Evolutionary conservation across 2,329 filamentous ascomycete species (phyloP), one percentile per base, ranked within the genome.

Genomic region (Aspergillus caelatus): DNA sequence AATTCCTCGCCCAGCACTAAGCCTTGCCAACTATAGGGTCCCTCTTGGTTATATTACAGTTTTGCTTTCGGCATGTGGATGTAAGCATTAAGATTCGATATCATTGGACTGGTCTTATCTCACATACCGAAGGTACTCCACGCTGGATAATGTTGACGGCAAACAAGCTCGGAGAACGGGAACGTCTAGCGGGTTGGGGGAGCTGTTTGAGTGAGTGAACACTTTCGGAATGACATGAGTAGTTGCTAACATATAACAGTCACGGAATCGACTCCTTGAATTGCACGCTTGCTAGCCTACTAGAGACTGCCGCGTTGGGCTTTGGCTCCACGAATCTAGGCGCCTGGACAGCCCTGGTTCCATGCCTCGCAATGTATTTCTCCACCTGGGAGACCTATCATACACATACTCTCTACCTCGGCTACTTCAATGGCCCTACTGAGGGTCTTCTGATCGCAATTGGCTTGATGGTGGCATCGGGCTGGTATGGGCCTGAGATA

Each of bases 331-430:
- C 91, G 21, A 89, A 89, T 67, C 88, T 92, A 23, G 95, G 95
- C 68, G 90, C 95, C 62, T 96, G 97, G 77, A 98, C 95, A 1
- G 93, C 94, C 1, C 83, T 99, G 50, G 89, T 94, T 65, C 95
- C 95, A 1, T 96, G 93, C 71, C 82, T 99, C 52, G 92, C 95
- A 64, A 99, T 99, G 95, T 99, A 97, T 84, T 97, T 99, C 81
- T 97, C 94, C 3, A 99, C 95, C 2, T 99, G 95, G 95, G 95
- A 99, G 81, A 99, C 95, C 1, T 99, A 97, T 78, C 95, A 99
- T 80, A 97, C 95, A 6, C 95, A 99, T 78, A 98, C 95, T 0
- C 83, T 99, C 7, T 99, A 97, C 78, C 88, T 99, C 14, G 95
- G 95, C 61, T 93, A 94, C 77, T 91, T 99, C 86, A 99, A 99